phyloP scores from a whole-genome alignment of 2,329 filamentous ascomycete species.

The Endoconidiophora laricicola region DNA sequence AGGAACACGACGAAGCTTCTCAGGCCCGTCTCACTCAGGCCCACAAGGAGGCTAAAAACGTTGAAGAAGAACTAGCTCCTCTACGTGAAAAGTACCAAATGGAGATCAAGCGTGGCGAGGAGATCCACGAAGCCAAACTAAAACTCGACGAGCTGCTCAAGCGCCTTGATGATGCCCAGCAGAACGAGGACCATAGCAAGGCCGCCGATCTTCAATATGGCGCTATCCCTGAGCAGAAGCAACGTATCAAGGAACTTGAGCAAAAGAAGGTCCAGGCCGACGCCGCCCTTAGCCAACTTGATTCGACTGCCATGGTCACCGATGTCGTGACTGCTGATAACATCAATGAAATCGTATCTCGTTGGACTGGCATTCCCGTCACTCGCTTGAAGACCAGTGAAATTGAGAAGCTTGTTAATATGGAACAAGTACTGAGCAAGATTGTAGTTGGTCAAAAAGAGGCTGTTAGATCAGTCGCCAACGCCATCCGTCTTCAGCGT shows the following conservation, averaged over 20 bases:
- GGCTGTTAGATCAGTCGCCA: constrained; percentile 74
- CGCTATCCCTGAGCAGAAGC: constrained; percentile 82
- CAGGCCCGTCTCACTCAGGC: constrained; percentile 67
- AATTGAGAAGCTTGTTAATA: constrained; percentile 95
- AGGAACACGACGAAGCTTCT: constrained; percentile 89
- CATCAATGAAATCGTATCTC: constrained; percentile 95
- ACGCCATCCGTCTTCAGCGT: constrained; percentile 86
- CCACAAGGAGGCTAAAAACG: constrained; percentile 80
- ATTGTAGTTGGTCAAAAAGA: constrained; percentile 88
- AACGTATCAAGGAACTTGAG: constrained; percentile 66
- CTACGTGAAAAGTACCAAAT: constrained; percentile 90
- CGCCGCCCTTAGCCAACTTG: constrained; percentile 40
- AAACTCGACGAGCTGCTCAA: constrained; percentile 85
- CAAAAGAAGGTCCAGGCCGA: constrained; percentile 65
- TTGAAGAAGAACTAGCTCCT: constrained; percentile 81
- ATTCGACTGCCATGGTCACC: constrained; percentile 61
- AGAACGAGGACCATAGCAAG: constrained; percentile 65
- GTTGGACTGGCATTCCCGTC: constrained; percentile 97
- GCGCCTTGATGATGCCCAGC: constrained; percentile 85
- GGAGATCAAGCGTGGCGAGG: constrained; percentile 78
- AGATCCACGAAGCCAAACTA: constrained; percentile 86
- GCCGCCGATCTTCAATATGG: constrained; percentile 95
- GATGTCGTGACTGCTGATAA: constrained; percentile 93
- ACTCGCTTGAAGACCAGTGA: constrained; percentile 86
- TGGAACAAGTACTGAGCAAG: constrained; percentile 75